Conservation (phyloP, 768 basidiomycete species). For the Podaxis sp. region DNA sequence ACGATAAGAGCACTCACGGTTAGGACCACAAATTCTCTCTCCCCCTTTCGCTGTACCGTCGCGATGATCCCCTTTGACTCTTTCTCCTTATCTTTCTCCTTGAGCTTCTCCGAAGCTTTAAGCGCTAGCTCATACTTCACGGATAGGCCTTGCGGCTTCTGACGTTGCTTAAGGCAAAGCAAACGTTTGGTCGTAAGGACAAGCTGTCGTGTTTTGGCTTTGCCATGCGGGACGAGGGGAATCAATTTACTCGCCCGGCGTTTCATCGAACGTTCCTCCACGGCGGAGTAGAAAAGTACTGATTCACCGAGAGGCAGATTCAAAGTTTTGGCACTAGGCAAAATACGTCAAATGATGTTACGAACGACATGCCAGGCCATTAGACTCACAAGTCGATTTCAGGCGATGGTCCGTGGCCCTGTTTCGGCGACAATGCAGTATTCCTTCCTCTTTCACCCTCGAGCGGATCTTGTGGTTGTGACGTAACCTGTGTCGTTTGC, state of each 20-base stretch:
- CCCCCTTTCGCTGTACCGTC: constrained; percentile 52
- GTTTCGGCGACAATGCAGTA: constrained; percentile 52
- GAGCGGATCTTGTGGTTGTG: constrained; percentile 5
- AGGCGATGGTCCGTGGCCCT: constrained; percentile 42
- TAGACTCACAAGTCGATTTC: constrained; percentile 44
- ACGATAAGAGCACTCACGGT: constrained; percentile 41
- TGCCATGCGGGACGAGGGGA: constrained; percentile 46
- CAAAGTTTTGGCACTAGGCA: constrained; percentile 35
- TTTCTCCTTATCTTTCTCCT: constrained; percentile 45
- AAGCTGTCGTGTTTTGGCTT: constrained; percentile 53
- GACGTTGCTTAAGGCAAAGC: constrained; percentile 53
- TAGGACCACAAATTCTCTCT: constrained; percentile 59
- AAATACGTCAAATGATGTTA: background rate
- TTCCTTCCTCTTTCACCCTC: constrained; percentile 51
- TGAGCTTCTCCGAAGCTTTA: constrained; percentile 32
- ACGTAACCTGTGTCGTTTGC: constrained; percentile 3
- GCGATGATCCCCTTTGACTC: constrained; percentile 45
- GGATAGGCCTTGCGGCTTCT: constrained; percentile 34
- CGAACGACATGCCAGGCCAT: background rate
- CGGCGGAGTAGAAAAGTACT: constrained; percentile 50
- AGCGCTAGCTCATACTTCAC: constrained; percentile 56
- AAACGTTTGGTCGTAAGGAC: constrained; percentile 58
- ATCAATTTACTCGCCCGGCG: constrained; percentile 60
- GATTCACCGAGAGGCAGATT: constrained; percentile 40
- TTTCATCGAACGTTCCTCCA: constrained; percentile 53